A percentile compares a stretch with the other conserved stretches of the same genome.
Evolutionary conservation across 192 early-diverging fungal species (phyloP).

Genomic region (Dissophora ornata): DNA sequence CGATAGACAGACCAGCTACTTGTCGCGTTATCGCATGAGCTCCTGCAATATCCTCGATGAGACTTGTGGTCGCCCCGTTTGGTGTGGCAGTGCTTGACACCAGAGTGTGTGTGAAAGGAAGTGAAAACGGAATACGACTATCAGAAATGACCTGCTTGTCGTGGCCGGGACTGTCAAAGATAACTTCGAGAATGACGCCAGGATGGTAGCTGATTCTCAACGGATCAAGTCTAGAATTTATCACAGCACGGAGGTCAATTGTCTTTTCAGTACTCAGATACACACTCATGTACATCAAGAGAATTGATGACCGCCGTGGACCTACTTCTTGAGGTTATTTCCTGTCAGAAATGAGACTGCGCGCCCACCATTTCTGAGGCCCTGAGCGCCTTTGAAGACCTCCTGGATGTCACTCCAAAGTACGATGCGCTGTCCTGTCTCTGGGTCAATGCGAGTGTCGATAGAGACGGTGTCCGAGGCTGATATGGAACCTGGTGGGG

Average conservation of each 20-base stretch:
- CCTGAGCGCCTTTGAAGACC: background rate
- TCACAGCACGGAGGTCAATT: background rate
- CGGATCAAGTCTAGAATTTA: constrained; percentile 6
- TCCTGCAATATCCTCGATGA: too few relatives aligned
- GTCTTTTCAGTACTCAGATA: too few relatives aligned
- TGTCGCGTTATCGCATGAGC: too few relatives aligned
- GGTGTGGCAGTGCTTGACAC: too few relatives aligned
- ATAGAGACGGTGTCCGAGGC: background rate
- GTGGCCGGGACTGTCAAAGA: background rate
- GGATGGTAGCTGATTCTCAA: constrained; percentile 2
- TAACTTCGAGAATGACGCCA: constrained; percentile 11
- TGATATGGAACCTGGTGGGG: too few relatives aligned
- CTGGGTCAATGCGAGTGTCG: background rate
- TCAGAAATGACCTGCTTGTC: too few relatives aligned
- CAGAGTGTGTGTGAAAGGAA: too few relatives aligned
- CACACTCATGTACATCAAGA: background rate
- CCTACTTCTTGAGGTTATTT: constrained; percentile 7
- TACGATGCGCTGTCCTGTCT: background rate
- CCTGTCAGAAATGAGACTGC: constrained; percentile 5
- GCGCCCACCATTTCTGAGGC: background rate
- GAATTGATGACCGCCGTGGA: too few relatives aligned
- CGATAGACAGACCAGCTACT: too few relatives aligned
- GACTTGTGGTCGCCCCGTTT: too few relatives aligned
- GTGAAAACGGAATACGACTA: too few relatives aligned
- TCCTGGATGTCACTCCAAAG: constrained; percentile 11